A percentile compares a stretch with the other conserved stretches of the same genome.
phyloP scores from a whole-genome alignment of 73 alveolate genomes.

The Paramecium tetraurelia region DNA sequence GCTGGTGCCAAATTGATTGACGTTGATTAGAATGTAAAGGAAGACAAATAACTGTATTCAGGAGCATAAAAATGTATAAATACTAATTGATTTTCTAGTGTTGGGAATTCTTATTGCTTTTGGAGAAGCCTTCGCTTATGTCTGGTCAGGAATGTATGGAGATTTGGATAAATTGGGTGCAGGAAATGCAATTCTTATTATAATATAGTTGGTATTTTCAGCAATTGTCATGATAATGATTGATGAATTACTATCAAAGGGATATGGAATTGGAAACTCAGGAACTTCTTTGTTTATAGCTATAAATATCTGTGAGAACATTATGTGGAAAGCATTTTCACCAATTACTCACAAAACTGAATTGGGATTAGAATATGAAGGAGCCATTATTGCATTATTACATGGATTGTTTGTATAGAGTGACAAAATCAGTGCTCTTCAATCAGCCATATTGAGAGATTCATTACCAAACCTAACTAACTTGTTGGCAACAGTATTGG shows the following conservation, averaged over 20 bases:
- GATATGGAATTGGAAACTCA: slow-evolving; percentile 98
- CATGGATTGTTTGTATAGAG: slow-evolving; percentile 95
- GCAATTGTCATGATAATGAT: slow-evolving; percentile 97
- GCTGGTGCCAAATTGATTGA: slow-evolving; percentile 98
- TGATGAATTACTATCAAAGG: slow-evolving; percentile 92
- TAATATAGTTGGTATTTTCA: slow-evolving; percentile 95
- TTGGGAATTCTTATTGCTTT: slow-evolving; percentile 63
- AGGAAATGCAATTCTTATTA: slow-evolving; percentile 93
- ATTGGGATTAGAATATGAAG: slow-evolving; percentile 99
- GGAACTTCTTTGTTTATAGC: slow-evolving; percentile 99
- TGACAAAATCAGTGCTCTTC: slow-evolving; percentile 89
- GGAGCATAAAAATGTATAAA: slow-evolving; percentile 88
- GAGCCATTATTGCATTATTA: slow-evolving; percentile 97
- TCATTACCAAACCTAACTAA: slow-evolving; percentile 96
- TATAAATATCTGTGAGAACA: slow-evolving; percentile 98
- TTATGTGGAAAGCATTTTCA: slow-evolving; percentile 99
- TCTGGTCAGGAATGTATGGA: slow-evolving; percentile 99
- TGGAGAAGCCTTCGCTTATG: slow-evolving; percentile 99
- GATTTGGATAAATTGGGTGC: slow-evolving; percentile 93
- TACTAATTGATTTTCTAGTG: not conserved
- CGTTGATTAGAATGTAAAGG: slow-evolving; percentile 96
- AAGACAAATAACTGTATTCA: slow-evolving; percentile 93
- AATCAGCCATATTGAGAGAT: slow-evolving; percentile 94
- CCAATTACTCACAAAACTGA: slow-evolving; percentile 98
- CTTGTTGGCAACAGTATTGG: slow-evolving; percentile 96